These are phyloP conservation scores for Boletus rufocinnamomeus DNA, from an alignment of 768 basidiomycete species.

Conservation along the genomic window DNA sequence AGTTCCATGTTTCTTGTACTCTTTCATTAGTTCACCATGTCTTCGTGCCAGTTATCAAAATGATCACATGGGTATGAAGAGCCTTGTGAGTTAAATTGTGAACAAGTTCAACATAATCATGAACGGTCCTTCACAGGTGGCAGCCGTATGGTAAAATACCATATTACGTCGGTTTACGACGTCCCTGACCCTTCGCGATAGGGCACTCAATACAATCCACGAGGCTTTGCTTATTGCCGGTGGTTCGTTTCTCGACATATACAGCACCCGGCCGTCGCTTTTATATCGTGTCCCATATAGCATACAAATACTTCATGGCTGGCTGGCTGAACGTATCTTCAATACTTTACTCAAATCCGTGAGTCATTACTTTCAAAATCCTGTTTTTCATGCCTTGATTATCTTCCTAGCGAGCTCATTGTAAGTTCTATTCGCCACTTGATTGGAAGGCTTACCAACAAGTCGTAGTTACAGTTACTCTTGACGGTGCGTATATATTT, in stretches of 20 bases:
- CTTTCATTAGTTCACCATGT: not conserved
- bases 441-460: not conserved
- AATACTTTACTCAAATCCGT: not conserved
- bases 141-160: slow-evolving; percentile 9
- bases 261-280: not conserved
- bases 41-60: slow-evolving; percentile 7
- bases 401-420: slow-evolving; percentile 3
- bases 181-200: not conserved
- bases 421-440: not conserved
- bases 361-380: not conserved
- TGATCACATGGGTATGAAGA: slow-evolving; percentile 6
- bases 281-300: not conserved
- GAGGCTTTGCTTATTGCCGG: slow-evolving; percentile 12
- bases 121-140: slow-evolving; percentile 6
- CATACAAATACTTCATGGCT: slow-evolving; percentile 9
- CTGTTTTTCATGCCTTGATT: not conserved
- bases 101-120: not conserved
- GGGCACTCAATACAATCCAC: slow-evolving; percentile 14
- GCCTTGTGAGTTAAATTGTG: slow-evolving; percentile 6
- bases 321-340: not conserved
- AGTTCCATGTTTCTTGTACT: not conserved
- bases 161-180: too few relatives aligned
- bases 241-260: slow-evolving; percentile 4
- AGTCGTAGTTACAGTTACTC: slow-evolving; percentile 3
- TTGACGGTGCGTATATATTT: not conserved